Conservation (phyloP, 2,329 filamentous ascomycete species). For the Mycosphaerelloides madeirae region DNA sequence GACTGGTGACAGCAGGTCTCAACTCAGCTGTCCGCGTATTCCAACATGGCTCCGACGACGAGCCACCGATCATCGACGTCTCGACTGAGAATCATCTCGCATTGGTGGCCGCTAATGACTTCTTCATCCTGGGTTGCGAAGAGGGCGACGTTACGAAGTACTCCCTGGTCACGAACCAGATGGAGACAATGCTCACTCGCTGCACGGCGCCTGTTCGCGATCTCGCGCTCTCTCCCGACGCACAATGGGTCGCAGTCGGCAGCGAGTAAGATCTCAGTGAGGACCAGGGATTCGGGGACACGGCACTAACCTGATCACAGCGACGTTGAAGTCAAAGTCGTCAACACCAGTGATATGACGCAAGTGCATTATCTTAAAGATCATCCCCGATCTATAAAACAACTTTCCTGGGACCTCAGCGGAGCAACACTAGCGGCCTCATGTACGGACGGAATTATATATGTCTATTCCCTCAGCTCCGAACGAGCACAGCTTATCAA, state of each 20-base stretch:
- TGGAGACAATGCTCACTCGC: slow-evolving; percentile 78
- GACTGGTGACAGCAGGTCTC: slow-evolving; percentile 83
- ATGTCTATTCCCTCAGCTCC: slow-evolving; percentile 77
- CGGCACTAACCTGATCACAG: slow-evolving; percentile 35
- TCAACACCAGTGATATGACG: slow-evolving; percentile 73
- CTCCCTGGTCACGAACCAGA: slow-evolving; percentile 66
- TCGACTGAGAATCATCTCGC: slow-evolving; percentile 80
- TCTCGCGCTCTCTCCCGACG: slow-evolving; percentile 73
- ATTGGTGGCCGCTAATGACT: slow-evolving; percentile 70
- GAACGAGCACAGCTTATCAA: slow-evolving; percentile 76
- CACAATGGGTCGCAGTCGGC: slow-evolving; percentile 87
- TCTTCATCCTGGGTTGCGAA: slow-evolving; percentile 85
- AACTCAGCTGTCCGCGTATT: slow-evolving; percentile 94
- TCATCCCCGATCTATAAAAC: slow-evolving; percentile 75
- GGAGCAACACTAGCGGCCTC: slow-evolving; percentile 73
- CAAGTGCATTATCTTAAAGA: slow-evolving; percentile 74
- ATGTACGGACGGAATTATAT: slow-evolving; percentile 82
- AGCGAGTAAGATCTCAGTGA: slow-evolving; percentile 63
- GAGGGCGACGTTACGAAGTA: slow-evolving; percentile 96
- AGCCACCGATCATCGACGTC: slow-evolving; percentile 88
- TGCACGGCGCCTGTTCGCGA: slow-evolving; percentile 84
- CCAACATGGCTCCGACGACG: slow-evolving; percentile 83
- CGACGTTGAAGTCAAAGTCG: slow-evolving; percentile 84
- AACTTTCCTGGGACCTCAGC: slow-evolving; percentile 80
- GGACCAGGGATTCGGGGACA: slow-evolving; percentile 4